Evolutionary conservation across 2,329 filamentous ascomycete species (phyloP), one percentile per base, ranked within the genome.

Genomic region (Clarireedia sp.): DNA sequence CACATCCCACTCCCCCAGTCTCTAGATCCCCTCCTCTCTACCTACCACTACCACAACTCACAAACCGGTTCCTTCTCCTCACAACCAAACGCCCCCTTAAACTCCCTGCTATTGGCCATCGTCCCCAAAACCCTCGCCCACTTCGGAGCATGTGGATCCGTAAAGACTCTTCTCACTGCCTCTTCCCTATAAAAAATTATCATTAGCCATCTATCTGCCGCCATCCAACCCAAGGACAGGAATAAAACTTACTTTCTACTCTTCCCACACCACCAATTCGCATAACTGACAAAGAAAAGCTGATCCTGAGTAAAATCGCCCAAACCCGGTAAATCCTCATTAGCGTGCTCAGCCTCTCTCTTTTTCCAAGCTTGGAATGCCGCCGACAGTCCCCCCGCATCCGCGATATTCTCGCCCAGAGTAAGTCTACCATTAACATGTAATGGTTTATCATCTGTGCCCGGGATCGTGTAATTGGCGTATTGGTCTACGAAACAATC

Each of bases 401-500:
- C 86, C 1, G 85, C 84, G 64, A 89, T 84, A 64, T 88, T 88
- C 70, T 89, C 86, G 19, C 80, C 81, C 2, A 87, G 71, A 0
- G 85, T 88, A 14, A 82, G 72, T 23, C 72, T 72, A 9, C 85
- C 85, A 57, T 86, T 82, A 54, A 87, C 78, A 58, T 83, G 78
- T 0, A 85, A 71, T 3, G 76, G 72, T 58, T 80, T 77, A 1
- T 74, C 79, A 38, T 83, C 75, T 10, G 79, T 74, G 0, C 78
- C 80, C 0, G 74, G 72, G 12, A 86, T 74, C 0, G 78, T 80
- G 65, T 79, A 86, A 36, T 83, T 77, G 56, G 71, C 69, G 66
- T 86, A 88, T 69, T 88, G 83, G n/a, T 85, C 72, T 2, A 86
- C 72, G 57, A 89, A 87, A 68, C 85, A 89, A 58, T 83, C 70